A percentile compares a stretch with the other conserved stretches of the same genome.
These are phyloP conservation scores for Colletotrichum simmondsii DNA, from an alignment of 2,329 filamentous ascomycete genomes.

Conservation along the genomic window DNA sequence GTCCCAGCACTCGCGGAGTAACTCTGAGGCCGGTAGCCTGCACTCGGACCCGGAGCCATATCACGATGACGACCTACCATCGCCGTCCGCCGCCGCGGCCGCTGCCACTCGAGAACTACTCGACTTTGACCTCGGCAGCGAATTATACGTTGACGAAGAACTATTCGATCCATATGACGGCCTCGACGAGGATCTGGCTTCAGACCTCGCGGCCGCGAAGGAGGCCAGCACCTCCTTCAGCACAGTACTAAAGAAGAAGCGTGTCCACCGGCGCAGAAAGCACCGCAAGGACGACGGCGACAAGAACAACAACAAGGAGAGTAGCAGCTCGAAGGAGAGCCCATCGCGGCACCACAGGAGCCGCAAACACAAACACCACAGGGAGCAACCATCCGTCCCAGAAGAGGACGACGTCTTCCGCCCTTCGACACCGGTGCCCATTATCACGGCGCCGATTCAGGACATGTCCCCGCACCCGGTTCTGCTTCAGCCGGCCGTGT, in stretches of 20 bases:
- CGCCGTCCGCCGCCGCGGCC: conserved; percentile 64
- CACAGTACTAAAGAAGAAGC: conserved; percentile 61
- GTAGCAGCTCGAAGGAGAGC: conserved; percentile 24
- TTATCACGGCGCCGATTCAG: conserved; percentile 63
- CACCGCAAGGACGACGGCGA: conserved; percentile 45
- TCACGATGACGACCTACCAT: conserved; percentile 48
- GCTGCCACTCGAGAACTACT: conserved; percentile 64
- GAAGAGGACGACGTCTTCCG: conserved; percentile 37
- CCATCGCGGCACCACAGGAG: conserved; percentile 1
- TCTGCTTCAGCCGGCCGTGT: conserved; percentile 66
- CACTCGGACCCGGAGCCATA: conserved; percentile 39
- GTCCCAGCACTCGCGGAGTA: conserved; percentile 51
- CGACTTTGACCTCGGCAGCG: conserved; percentile 46
- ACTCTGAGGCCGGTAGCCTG: conserved; percentile 43
- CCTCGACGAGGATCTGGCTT: conserved; percentile 44
- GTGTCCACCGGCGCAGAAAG: conserved; percentile 49
- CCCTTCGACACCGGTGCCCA: conserved; percentile 43
- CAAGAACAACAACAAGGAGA: conserved; percentile 31
- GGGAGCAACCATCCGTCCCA: conserved; percentile 29
- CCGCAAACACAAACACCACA: conserved; percentile 36
- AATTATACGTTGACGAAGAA: conserved; percentile 28
- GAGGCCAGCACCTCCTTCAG: conserved; percentile 52
- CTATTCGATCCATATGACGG: conserved; percentile 46
- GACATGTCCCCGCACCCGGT: conserved; percentile 60
- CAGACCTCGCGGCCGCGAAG: conserved; percentile 46